phyloP scores from a whole-genome alignment of 2,329 filamentous ascomycete species.

The Sporothrix euskadiensis region DNA sequence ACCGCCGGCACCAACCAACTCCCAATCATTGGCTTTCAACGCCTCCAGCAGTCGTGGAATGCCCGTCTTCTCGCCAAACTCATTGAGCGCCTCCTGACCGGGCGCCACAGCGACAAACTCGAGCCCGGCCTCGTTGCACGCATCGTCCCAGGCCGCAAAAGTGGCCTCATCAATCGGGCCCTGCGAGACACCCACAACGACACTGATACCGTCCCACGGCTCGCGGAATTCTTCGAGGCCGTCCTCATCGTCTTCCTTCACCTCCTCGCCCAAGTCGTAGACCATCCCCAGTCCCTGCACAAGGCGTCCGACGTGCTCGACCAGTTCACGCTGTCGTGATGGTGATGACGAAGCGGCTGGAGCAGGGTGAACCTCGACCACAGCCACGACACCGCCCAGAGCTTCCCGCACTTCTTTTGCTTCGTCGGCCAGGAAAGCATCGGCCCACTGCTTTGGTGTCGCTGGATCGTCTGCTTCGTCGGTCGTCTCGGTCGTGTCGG shows the following conservation, averaged over 20 bases:
- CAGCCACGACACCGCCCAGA: slow-evolving; percentile 60
- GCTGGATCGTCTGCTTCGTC: neutral
- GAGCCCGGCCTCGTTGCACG: slow-evolving; percentile 57
- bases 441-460: slow-evolving; percentile 54
- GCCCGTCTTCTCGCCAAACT: slow-evolving; percentile 50
- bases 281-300: slow-evolving; percentile 56
- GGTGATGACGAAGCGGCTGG: neutral
- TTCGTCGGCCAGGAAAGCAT: slow-evolving; percentile 60
- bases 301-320: slow-evolving; percentile 56
- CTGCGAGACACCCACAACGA: slow-evolving; percentile 59
- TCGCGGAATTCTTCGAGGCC: slow-evolving; percentile 45
- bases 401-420: slow-evolving; percentile 63
- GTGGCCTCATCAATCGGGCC: slow-evolving; percentile 37
- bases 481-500: neutral
- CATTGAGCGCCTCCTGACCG: slow-evolving; percentile 50
- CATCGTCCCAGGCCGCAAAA: slow-evolving; percentile 62
- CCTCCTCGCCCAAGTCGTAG: slow-evolving; percentile 47
- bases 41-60: slow-evolving; percentile 61
- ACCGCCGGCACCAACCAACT: slow-evolving; percentile 26
- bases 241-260: slow-evolving; percentile 35
- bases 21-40: slow-evolving; percentile 67
- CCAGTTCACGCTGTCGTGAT: slow-evolving; percentile 38
- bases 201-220: slow-evolving; percentile 64
- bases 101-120: slow-evolving; percentile 59
- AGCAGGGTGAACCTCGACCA: slow-evolving; percentile 46